Evolutionary conservation across 2,329 filamentous ascomycete genomes (phyloP), one percentile per base, ranked within the genome.

Genomic region (Oidium heveae): DNA sequence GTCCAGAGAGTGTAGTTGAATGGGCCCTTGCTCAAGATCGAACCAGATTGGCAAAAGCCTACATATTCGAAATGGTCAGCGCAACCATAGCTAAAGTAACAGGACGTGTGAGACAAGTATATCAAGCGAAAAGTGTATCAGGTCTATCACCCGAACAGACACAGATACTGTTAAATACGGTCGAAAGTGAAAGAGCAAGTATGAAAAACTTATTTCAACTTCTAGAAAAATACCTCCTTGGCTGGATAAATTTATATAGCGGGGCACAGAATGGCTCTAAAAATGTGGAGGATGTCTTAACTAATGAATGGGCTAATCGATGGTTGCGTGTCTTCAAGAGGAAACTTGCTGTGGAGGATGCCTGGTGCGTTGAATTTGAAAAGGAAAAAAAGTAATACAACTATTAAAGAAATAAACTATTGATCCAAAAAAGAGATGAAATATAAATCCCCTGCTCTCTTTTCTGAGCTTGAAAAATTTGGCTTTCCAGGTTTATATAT

Each of bases 61-160:
- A 89, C 69, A 74, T 93, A 10, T 95, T 86, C 65, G 91, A 98
- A 70, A 82, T 96, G 70, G 80, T 96, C 16, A 80, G 81, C 58
- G 84, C 84, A 61, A 96, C 91, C 0, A 81, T 95, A 54, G 75
- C 79, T 64, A 96, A 98, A 69, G 89, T 96, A 52, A 88, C 86
- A 1, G 81, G 80, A 58, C 84, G 88, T 33, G 80, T 93, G 54
- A 79, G 86, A 44, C 86, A 94, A 68, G 80, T 95, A 24, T 77
- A 86, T 10, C 70, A 72, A 1, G 76, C 79, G 4, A 73, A 76
- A 32, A 71, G 73, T n/a, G 74, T 76, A 49, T 71, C 74, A 8
- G 74, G 73, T 13, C 68, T 80, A 4, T 67, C 69, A 1, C 70
- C 71, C 9, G 74, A 80, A 49, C 63, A 66, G 32, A 67, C 67